Evolutionary conservation across 2,329 filamentous ascomycete genomes (phyloP), one percentile per base, ranked within the genome.

Genomic region (Hypoxylon sp.): DNA sequence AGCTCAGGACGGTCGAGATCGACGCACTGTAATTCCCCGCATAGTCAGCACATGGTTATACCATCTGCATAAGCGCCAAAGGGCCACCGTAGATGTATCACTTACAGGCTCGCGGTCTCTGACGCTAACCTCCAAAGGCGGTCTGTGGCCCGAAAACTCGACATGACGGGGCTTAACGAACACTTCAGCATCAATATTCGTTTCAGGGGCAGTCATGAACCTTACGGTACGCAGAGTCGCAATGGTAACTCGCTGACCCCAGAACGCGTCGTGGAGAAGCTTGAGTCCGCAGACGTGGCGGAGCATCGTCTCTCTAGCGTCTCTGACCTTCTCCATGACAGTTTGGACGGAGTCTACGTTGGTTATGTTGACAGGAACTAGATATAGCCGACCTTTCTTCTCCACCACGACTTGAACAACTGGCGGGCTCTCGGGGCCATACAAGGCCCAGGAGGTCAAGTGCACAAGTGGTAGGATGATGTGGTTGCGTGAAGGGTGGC

Each of bases 1-100:
- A 46, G 41, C 20, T 35, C 29, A 1, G 53, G 37, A 10, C 49
- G 49, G 33, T 54, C 54, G 5, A 48, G 45, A 8, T 52, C 33
- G 24, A 18, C 21, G 45, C 21, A 52, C 33, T 40, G 20, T 23
- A 29, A 13, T n/a, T n/a, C 42, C 8, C 37, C 8, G 6, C 20
- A 18, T 23, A 26, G 41, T 43, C 11, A 43, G 41, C 13, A 15
- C 13, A 4, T 33, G 8, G 7, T 15, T n/a, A 17, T 43, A 4
- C 4, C 7, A 27, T 17, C 24, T n/a, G n/a, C n/a, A n/a, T 13
- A 41, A 23, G 13, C 11, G 26, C 13, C 3, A 11, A 26, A 13
- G 15, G 3, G 4, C 17, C 6, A 23, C 8, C 33, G 3, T 41
- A 5, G 4, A n/a, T 3, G 18, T 45, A 24, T 33, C 33, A 11